phyloP scores from a whole-genome alignment of 345 rosid species.

The Eucalyptus cloeziana region DNA sequence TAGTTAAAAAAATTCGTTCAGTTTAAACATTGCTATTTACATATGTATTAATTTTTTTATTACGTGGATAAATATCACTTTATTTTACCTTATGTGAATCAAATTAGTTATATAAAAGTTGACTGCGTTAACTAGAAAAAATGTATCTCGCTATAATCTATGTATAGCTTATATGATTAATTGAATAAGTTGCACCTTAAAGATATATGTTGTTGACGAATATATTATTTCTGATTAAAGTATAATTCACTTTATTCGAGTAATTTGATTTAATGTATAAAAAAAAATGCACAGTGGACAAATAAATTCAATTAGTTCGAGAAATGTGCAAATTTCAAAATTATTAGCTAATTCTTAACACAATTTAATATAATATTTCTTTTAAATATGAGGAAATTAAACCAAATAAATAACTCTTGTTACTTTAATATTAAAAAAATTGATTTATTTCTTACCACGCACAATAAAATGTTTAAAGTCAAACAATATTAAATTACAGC shows the following conservation, averaged over 20 bases:
- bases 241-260: neutral
- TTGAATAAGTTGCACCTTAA: neutral
- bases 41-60: neutral
- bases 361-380: neutral
- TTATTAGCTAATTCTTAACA: neutral
- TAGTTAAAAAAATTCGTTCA: accelerated
- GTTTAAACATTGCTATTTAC: neutral
- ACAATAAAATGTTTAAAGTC: neutral
- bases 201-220: neutral
- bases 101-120: neutral
- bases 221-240: neutral
- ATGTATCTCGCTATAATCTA: neutral
- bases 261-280: neutral
- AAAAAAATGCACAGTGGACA: neutral
- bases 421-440: neutral
- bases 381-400: neutral
- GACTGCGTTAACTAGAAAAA: neutral
- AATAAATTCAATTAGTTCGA: neutral
- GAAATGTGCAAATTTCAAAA: neutral
- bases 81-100: neutral
- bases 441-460: neutral
- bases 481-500: neutral
- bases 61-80: neutral
- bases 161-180: accelerated
- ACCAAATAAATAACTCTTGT: neutral